Percentiles rank a stretch among this genome's conserved stretches.
These are phyloP conservation scores for Solanum phureja DNA, from an alignment of 257 asterid genomes.

Conservation along the genomic window DNA sequence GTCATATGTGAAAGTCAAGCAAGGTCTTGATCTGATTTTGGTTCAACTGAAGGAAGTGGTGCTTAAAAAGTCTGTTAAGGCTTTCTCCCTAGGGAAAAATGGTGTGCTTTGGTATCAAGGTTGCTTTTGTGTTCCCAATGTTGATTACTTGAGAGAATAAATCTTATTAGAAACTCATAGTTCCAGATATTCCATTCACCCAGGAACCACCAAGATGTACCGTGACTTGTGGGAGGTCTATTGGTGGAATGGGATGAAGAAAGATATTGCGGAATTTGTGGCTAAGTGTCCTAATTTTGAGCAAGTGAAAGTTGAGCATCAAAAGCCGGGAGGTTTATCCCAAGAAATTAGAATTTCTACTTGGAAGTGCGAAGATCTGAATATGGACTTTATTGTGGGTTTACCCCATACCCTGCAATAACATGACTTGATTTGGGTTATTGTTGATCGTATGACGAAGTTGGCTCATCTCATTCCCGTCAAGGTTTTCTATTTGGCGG, in stretches of 20 bases:
- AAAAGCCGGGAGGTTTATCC: background rate
- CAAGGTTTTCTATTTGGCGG: background rate
- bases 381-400: background rate
- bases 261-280: background rate
- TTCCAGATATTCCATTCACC: background rate
- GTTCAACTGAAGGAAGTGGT: background rate
- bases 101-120: background rate
- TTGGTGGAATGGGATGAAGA: background rate
- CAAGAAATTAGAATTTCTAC: background rate
- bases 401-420: background rate
- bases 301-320: background rate
- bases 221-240: background rate
- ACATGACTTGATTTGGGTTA: background rate
- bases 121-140: background rate
- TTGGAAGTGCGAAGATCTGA: background rate
- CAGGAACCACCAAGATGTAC: background rate
- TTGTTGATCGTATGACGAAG: no score
- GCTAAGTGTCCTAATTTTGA: background rate
- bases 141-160: background rate
- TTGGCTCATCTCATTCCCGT: background rate
- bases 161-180: background rate
- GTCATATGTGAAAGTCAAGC: background rate
- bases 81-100: background rate
- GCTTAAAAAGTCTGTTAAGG: background rate
- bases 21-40: background rate